Evolutionary conservation across 768 basidiomycete species (phyloP).

Genomic region (Multifurca ochricompacta): DNA sequence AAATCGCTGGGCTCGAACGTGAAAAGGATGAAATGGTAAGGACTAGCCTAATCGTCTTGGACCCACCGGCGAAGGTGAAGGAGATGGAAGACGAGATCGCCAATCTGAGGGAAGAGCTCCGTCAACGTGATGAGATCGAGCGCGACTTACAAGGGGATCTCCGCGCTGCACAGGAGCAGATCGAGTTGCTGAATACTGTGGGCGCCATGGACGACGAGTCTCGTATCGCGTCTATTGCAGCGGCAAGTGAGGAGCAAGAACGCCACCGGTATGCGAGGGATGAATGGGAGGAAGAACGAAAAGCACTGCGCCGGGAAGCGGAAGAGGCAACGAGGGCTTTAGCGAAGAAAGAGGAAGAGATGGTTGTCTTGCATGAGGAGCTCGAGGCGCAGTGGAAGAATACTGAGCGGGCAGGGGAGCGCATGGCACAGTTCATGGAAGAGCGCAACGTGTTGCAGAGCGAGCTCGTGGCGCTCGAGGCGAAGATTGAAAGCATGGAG

Average conservation of each 20-base stretch:
- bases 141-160: constrained; percentile 47
- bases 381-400: constrained; percentile 65
- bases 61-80: constrained; percentile 22
- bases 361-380: constrained; percentile 45
- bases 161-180: constrained; percentile 48
- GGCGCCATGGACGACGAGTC: constrained; percentile 32
- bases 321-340: constrained; percentile 33
- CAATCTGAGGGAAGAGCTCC: constrained; percentile 38
- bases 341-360: constrained; percentile 26
- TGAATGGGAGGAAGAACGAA: constrained; percentile 46
- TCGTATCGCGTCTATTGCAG: constrained; percentile 28
- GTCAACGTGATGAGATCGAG: constrained; percentile 46
- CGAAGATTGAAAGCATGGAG: constrained; percentile 37
- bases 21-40: constrained; percentile 45
- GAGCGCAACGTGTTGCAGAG: constrained; percentile 27
- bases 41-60: constrained; percentile 5
- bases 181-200: constrained; percentile 42
- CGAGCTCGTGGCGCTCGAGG: constrained; percentile 25
- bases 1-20: constrained; percentile 68
- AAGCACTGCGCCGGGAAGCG: constrained; percentile 34
- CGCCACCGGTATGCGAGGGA: constrained; percentile 35
- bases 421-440: constrained; percentile 31
- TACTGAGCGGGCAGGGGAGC: constrained; percentile 49
- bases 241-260: constrained; percentile 31
- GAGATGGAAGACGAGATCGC: constrained; percentile 39